phyloP scores from a whole-genome alignment of 2,329 filamentous ascomycete genomes.

The Neonectria faginata region DNA sequence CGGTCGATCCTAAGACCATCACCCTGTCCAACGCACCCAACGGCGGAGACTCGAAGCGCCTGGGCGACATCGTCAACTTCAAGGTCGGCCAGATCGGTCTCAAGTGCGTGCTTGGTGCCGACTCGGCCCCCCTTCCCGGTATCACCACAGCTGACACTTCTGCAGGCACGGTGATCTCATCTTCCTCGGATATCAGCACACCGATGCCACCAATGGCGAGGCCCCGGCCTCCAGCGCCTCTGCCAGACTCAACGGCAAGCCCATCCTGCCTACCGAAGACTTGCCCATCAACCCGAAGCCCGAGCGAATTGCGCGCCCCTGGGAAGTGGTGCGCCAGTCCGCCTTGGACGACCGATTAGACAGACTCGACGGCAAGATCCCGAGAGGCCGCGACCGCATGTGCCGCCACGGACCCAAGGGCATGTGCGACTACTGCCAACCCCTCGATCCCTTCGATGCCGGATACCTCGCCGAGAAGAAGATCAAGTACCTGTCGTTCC shows the following conservation, averaged over 20 bases:
- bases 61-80: constrained; percentile 69
- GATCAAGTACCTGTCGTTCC: constrained; percentile 98
- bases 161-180: constrained; percentile 89
- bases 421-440: constrained; percentile 99
- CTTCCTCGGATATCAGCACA: constrained; percentile 82
- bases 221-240: constrained; percentile 57
- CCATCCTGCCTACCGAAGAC: constrained; percentile 76
- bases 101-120: constrained; percentile 56
- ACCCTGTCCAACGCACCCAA: constrained; percentile 71
- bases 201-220: constrained; percentile 53
- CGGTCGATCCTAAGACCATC: constrained; percentile 70
- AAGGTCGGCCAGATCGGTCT: constrained; percentile 70
- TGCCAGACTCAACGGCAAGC: constrained; percentile 82
- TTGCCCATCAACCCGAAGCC: constrained; percentile 79
- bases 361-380: constrained; percentile 89
- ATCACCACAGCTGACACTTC: constrained; percentile 35
- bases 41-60: constrained; percentile 67
- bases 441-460: constrained; percentile 91
- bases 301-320: constrained; percentile 60
- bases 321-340: constrained; percentile 92
- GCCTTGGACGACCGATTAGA: constrained; percentile 88
- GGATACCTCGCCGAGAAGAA: constrained; percentile 93
- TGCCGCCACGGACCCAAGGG: constrained; percentile 96
- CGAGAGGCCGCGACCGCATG: constrained; percentile 84
- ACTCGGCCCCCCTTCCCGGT: background rate